Percentiles rank a stretch among this genome's conserved stretches.
Evolutionary conservation across 306 rosid species (phyloP).

Genomic region (Cucurbita pepo): DNA sequence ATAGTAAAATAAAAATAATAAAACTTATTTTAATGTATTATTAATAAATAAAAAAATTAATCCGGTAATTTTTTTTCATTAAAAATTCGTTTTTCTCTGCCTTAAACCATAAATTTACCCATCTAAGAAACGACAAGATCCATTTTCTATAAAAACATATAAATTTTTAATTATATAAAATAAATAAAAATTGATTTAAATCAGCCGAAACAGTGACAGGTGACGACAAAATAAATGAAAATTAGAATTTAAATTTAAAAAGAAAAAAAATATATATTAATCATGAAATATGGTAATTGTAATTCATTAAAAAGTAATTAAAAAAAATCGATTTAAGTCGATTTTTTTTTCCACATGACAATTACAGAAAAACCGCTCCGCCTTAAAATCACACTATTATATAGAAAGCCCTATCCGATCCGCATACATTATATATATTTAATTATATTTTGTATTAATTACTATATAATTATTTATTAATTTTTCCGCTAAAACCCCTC

Average conservation of each 20-base stretch:
- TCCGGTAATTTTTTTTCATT: too few relatives aligned
- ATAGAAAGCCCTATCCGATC: background rate
- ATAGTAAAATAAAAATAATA: too few relatives aligned
- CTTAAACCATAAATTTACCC: too few relatives aligned
- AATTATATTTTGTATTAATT: background rate
- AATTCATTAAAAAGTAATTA: background rate
- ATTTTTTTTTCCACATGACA: background rate
- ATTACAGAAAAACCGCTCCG: background rate
- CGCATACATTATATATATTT: background rate
- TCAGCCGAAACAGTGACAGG: background rate
- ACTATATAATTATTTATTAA: background rate
- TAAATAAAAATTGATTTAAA: background rate
- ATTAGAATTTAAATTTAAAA: background rate
- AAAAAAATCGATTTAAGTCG: background rate
- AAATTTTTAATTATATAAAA: background rate
- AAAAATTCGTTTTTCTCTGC: too few relatives aligned
- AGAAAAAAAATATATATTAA: background rate
- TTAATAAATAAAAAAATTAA: too few relatives aligned
- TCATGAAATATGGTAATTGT: background rate
- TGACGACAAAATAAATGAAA: background rate
- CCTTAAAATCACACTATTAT: background rate
- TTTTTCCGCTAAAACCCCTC: background rate
- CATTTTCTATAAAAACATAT: background rate
- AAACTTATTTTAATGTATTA: too few relatives aligned
- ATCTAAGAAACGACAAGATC: background rate